These are phyloP conservation scores for Tricholoma hemisulphureum DNA, from an alignment of 768 basidiomycete species.

Conservation along the genomic window DNA sequence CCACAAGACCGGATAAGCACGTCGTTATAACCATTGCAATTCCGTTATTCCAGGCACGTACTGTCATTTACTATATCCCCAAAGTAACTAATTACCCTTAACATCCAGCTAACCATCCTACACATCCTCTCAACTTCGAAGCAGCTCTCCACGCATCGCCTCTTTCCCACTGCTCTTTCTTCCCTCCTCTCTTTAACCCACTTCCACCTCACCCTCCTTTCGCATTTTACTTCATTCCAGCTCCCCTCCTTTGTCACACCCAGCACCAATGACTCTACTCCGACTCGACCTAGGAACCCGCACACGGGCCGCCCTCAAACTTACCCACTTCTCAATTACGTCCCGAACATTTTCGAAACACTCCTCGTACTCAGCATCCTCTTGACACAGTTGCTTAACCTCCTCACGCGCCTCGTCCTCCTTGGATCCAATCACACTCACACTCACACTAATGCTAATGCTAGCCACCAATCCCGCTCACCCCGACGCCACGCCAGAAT, in stretches of 20 bases:
- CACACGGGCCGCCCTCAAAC: slow-evolving; percentile 15
- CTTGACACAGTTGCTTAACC: slow-evolving; percentile 60
- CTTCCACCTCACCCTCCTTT: slow-evolving; percentile 63
- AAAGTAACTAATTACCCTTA: neutral
- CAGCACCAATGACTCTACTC: slow-evolving; percentile 3
- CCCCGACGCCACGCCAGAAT: neutral
- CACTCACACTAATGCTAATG: neutral
- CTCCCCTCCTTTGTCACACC: slow-evolving; percentile 9
- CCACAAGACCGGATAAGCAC: slow-evolving; percentile 70
- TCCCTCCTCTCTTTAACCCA: slow-evolving; percentile 61
- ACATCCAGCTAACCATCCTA: slow-evolving; percentile 53
- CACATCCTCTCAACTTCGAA: slow-evolving; percentile 67
- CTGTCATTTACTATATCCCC: neutral
- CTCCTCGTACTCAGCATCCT: slow-evolving; percentile 54
- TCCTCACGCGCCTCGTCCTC: slow-evolving; percentile 62
- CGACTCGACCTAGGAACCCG: neutral
- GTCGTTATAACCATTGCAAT: slow-evolving; percentile 70
- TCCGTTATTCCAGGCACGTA: slow-evolving; percentile 66
- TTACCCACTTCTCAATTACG: slow-evolving; percentile 73
- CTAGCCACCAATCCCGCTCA: neutral
- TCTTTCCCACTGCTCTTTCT: slow-evolving; percentile 65
- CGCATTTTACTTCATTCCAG: slow-evolving; percentile 21
- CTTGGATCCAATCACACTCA: slow-evolving; percentile 20
- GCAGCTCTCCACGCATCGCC: slow-evolving; percentile 62
- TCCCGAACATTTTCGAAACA: slow-evolving; percentile 73